Evolutionary conservation across 2,329 filamentous ascomycete species (phyloP), one percentile per base, ranked within the genome.

Genomic region (Elsinoe necatrix): DNA sequence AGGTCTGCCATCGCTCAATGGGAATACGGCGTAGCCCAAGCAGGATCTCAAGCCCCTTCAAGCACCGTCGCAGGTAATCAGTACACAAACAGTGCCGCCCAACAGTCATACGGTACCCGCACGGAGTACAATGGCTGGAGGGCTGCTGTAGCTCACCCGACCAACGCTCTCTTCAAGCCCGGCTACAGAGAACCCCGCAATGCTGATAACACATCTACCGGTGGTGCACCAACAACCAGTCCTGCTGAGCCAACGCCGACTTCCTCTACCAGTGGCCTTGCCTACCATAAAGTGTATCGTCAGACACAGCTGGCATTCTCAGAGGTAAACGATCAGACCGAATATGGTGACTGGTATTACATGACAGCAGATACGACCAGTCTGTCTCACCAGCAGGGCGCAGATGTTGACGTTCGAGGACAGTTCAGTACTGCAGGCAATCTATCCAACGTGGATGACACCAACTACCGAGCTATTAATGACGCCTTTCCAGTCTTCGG

Each of bases 1-100:
- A 69, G 72, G 5, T 69, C 62, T 23, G 72, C 79, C 3, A 65
- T 77, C 35, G 79, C 84, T 39, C 69, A 83, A 62, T 90, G 86
- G 86, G 77, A 82, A 47, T 80, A 79, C 59, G 77, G 67, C 11
- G 67, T 62, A 4, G 63, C 63, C 27, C 48, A 63, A 65, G 4
- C 41, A 34, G 42, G 18, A 2, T 23, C 54, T 14, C 23, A 21
- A 25, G 18, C 27, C 29, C 18, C 54, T 1, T 20, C n/a, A 20
- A 35, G 21, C 27, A 21, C 54, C n/a, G 54, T 37, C 5, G 27
- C 39, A n/a, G 18, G 29, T 16, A 21, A 20, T 21, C 54, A 56
- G 41, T 45, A 18, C 23, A 47, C 54, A 6, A 41, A 25, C 14
- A 16, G 27, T 2, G 39, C 25, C 14, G 41, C 14, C 21, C n/a